Conservation (phyloP, 331 rosid genomes). For the Erythrophleum ivorense region DNA sequence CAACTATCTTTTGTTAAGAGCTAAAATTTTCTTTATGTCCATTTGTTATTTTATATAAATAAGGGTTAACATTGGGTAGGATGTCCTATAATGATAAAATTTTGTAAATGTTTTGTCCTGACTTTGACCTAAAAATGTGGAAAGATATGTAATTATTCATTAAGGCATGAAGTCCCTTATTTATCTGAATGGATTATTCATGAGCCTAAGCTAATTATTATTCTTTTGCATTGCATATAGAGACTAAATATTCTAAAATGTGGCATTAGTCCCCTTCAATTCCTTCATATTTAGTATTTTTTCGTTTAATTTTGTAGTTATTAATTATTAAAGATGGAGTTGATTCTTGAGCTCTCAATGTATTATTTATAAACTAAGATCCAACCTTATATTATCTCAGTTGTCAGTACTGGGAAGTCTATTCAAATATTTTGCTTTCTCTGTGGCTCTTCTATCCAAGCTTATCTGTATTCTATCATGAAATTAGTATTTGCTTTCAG, state of each 20-base stretch:
- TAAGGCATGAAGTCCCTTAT: neutral
- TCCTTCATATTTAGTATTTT: neutral
- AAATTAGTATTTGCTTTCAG: neutral
- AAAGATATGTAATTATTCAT: neutral
- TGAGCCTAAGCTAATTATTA: neutral
- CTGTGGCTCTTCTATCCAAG: neutral
- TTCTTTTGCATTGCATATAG: neutral
- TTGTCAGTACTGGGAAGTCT: neutral
- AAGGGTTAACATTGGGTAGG: neutral
- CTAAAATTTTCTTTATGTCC: neutral
- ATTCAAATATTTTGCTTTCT: neutral
- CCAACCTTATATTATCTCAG: neutral
- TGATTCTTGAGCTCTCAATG: neutral
- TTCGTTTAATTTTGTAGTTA: neutral
- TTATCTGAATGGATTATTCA: neutral
- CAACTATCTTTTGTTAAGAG: slow-evolving; percentile 6
- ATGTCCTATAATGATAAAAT: neutral
- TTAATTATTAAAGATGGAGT: neutral
- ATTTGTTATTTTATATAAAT: neutral
- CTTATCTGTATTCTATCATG: neutral
- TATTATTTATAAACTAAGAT: neutral
- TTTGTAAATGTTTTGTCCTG: neutral
- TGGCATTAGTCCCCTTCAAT: neutral
- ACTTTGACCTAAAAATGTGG: neutral
- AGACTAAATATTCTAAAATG: neutral